A percentile compares a stretch with the other conserved stretches of the same genome.
phyloP scores from a whole-genome alignment of 805 yeast genomes.

The Spathaspora gorwiae region DNA sequence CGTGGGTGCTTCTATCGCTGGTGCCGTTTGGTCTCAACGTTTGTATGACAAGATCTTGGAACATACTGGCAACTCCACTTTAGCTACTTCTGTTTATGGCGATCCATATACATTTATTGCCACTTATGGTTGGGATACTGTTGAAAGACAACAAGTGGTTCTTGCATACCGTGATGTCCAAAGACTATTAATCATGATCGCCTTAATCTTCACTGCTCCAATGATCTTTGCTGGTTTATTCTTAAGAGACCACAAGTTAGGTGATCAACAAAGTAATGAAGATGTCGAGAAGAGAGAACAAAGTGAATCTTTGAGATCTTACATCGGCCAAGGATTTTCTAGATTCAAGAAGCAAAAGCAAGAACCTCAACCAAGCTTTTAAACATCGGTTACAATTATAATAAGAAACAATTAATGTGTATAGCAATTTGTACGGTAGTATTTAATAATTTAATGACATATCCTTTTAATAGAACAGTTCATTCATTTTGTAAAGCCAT shows the following conservation, averaged over 20 bases:
- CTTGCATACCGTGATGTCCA: conserved; percentile 58
- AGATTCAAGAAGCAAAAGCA: neutral
- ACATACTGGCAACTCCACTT: conserved; percentile 22
- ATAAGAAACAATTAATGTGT: neutral
- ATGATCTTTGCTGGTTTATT: conserved; percentile 44
- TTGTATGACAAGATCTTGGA: conserved; percentile 43
- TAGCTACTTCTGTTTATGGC: conserved; percentile 24
- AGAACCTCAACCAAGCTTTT: too few species aligned
- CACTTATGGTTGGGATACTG: conserved; percentile 56
- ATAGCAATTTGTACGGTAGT: neutral
- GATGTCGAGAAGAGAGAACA: conserved; percentile 1
- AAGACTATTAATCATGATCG: conserved; percentile 52
- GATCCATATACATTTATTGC: conserved; percentile 49
- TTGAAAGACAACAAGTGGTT: conserved; percentile 55
- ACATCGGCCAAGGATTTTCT: neutral
- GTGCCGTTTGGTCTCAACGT: conserved; percentile 66
- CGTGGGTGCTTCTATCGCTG: conserved; percentile 58
- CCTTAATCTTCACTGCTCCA: conserved; percentile 51
- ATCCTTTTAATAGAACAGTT: too few species aligned
- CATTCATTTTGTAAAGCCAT: too few species aligned
- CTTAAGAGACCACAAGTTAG: conserved; percentile 50
- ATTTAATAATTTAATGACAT: neutral
- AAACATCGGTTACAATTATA: too few species aligned
- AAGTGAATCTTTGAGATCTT: neutral
- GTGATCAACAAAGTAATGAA: conserved; percentile 23